Percentiles rank a stretch among this genome's conserved stretches.
These are phyloP conservation scores for Pythium pectinolyticum DNA, from an alignment of 352 stramenopile genomes.

Conservation along the genomic window DNA sequence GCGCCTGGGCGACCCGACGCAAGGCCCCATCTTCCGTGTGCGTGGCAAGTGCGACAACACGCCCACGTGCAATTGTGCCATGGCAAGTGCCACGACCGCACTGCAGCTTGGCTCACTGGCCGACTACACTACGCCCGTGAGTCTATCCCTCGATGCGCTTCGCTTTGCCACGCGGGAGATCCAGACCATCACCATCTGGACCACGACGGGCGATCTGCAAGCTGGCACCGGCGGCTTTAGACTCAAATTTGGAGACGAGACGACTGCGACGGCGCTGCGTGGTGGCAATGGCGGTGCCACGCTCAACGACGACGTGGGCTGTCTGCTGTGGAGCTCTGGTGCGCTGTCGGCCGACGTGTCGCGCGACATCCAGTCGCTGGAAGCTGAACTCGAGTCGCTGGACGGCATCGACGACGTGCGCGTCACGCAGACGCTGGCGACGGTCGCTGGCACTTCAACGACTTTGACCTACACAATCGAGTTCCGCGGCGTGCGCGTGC, in stretches of 20 bases:
- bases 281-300: constrained; percentile 67
- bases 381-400: constrained; percentile 69
- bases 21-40: constrained; percentile 57
- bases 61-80: constrained; percentile 45
- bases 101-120: constrained; percentile 50
- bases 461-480: constrained; percentile 91
- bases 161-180: constrained; percentile 58
- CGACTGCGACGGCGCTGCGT: constrained; percentile 76
- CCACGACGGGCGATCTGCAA: constrained; percentile 31
- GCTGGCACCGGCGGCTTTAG: constrained; percentile 85
- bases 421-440: constrained; percentile 50
- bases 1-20: constrained; percentile 46
- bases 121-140: constrained; percentile 43
- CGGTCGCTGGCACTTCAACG: constrained; percentile 36
- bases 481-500: constrained; percentile 89
- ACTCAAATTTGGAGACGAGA: constrained; percentile 89
- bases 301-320: constrained; percentile 76
- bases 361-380: constrained; percentile 51
- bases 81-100: constrained; percentile 20
- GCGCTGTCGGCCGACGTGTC: constrained; percentile 33
- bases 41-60: constrained; percentile 52
- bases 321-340: constrained; percentile 75
- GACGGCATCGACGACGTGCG: constrained; percentile 73
- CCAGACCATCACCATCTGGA: constrained; percentile 58
- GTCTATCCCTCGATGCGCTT: constrained; percentile 45